Percentiles rank a stretch among this genome's conserved stretches.
Conservation (phyloP, 176 grass and related monocot genomes). For the Miscanthus lutarioriparius region DNA sequence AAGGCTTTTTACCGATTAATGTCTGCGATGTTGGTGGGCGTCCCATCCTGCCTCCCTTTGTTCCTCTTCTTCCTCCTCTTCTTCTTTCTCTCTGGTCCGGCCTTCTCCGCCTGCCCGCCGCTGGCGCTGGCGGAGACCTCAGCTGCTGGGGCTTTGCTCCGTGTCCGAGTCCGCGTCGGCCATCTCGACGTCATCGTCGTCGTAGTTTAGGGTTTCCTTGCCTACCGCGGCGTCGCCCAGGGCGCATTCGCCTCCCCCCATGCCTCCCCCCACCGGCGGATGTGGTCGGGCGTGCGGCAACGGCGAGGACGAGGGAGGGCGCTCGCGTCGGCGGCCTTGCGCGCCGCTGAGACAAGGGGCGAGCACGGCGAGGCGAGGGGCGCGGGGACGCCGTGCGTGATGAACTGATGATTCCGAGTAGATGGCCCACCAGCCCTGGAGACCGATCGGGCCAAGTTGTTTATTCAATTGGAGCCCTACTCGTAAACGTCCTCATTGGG, state of each 20-base stretch:
- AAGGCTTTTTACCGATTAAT: constrained; percentile 55
- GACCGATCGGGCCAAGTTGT: too few relatives aligned
- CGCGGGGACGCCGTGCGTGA: too few relatives aligned
- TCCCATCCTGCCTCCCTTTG: constrained; percentile 25
- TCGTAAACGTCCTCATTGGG: too few relatives aligned
- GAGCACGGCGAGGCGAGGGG: too few relatives aligned
- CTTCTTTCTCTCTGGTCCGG: constrained; percentile 24
- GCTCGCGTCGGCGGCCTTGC: too few relatives aligned
- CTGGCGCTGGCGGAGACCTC: neutral
- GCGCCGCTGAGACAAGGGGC: too few relatives aligned
- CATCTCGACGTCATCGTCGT: constrained; percentile 66
- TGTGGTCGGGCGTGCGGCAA: neutral
- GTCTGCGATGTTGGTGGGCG: constrained; percentile 55
- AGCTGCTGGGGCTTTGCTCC: constrained; percentile 4
- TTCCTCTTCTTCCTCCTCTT: constrained; percentile 38
- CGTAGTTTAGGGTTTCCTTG: constrained; percentile 40
- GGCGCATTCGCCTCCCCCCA: constrained; percentile 39
- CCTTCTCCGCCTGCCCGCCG: constrained; percentile 24
- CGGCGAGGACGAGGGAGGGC: too few relatives aligned
- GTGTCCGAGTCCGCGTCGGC: constrained; percentile 47
- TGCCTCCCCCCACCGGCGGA: neutral
- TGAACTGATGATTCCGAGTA: too few relatives aligned
- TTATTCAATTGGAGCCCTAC: too few relatives aligned
- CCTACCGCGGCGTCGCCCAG: constrained; percentile 8
- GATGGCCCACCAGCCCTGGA: too few relatives aligned